Percentiles rank a stretch among this genome's conserved stretches.
These are phyloP conservation scores for Fusarium tanahbumbuense DNA, from an alignment of 2,329 filamentous ascomycete genomes.

Conservation along the genomic window DNA sequence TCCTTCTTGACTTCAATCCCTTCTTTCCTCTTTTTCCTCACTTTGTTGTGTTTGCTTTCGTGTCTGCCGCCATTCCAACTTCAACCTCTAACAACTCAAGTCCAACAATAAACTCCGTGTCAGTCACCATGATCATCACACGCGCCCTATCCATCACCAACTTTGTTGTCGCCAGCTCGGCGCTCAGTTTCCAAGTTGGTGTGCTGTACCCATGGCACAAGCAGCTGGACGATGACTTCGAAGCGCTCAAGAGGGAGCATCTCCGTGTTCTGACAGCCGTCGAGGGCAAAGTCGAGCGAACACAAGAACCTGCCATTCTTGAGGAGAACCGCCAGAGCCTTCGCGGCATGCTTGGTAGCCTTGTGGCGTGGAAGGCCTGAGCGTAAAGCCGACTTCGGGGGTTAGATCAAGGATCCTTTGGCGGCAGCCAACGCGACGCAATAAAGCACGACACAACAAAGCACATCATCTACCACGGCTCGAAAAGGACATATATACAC, in stretches of 20 bases:
- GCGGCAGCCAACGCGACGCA: constrained; percentile 11
- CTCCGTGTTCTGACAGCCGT: constrained; percentile 36
- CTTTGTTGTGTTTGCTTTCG: constrained; percentile 20
- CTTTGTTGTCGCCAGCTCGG: constrained; percentile 73
- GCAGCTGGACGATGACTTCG: constrained; percentile 70
- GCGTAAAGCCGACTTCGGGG: constrained; percentile 34
- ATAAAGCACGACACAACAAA: background rate
- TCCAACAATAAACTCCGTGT: background rate
- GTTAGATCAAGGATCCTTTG: constrained; percentile 1
- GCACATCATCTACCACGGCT: background rate
- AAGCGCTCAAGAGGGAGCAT: constrained; percentile 45
- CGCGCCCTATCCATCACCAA: constrained; percentile 53
- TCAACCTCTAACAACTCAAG: background rate
- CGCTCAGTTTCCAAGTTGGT: constrained; percentile 74
- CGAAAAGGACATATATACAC: background rate
- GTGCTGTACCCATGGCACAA: constrained; percentile 79
- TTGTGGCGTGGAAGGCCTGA: constrained; percentile 38
- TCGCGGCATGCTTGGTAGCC: constrained; percentile 26
- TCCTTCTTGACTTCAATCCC: constrained; percentile 2
- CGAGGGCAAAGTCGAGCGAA: constrained; percentile 21
- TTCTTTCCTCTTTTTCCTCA: constrained; percentile 1
- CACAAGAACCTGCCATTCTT: constrained; percentile 20
- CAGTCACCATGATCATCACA: constrained; percentile 42
- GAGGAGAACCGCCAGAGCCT: constrained; percentile 34
- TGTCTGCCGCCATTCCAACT: constrained; percentile 3